A percentile compares a stretch with the other conserved stretches of the same genome.
Evolutionary conservation across 73 alveolate genomes (phyloP).

Genomic region (Paramecium biaurelia): DNA sequence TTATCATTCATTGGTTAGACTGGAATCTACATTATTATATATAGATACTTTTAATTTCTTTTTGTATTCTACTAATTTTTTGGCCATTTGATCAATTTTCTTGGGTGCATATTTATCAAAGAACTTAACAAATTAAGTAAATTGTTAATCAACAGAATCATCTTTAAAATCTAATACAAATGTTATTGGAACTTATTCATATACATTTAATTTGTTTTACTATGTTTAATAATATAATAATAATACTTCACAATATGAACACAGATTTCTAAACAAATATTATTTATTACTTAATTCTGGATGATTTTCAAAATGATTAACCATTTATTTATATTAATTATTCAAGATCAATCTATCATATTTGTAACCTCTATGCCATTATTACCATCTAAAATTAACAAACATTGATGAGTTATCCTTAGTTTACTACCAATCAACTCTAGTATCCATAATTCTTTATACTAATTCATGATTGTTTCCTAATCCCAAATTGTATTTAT

Average conservation of each 20-base stretch:
- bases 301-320: slow-evolving; percentile 90
- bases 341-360: slow-evolving; percentile 65
- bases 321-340: slow-evolving; percentile 75
- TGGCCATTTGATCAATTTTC: slow-evolving; percentile 61
- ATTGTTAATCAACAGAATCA: slow-evolving; percentile 43
- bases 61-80: slow-evolving; percentile 69
- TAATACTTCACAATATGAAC: slow-evolving; percentile 74
- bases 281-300: slow-evolving; percentile 80
- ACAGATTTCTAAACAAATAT: slow-evolving; percentile 69
- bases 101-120: slow-evolving; percentile 58
- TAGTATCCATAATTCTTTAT: slow-evolving; percentile 57
- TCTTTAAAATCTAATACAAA: slow-evolving; percentile 75
- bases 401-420: slow-evolving; percentile 67
- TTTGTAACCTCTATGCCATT: slow-evolving; percentile 72
- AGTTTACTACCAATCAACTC: slow-evolving; percentile 70
- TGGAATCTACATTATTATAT: slow-evolving; percentile 2
- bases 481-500: slow-evolving; percentile 55
- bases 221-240: background rate
- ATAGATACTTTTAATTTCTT: slow-evolving; percentile 55
- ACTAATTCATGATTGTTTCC: slow-evolving; percentile 76
- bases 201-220: slow-evolving; percentile 73
- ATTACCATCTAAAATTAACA: slow-evolving; percentile 79
- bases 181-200: slow-evolving; percentile 83
- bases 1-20: slow-evolving; percentile 11
- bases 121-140: slow-evolving; percentile 45